Percentiles rank a stretch among this genome's conserved stretches.
These are phyloP conservation scores for Gremmenia infestans DNA, from an alignment of 2,329 filamentous ascomycete genomes.

Conservation along the genomic window DNA sequence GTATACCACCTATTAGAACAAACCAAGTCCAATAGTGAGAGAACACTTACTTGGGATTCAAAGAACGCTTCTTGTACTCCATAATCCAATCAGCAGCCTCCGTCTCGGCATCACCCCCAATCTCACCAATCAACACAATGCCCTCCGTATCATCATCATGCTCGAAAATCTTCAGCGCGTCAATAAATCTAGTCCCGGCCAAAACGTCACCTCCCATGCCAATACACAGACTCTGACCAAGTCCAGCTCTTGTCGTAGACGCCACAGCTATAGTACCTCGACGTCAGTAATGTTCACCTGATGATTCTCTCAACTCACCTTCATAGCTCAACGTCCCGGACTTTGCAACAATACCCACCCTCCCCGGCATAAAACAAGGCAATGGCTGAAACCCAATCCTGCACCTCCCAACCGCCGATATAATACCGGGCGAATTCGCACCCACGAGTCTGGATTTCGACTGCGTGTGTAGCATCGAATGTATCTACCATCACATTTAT, in stretches of 20 bases:
- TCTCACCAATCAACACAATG: slow-evolving; percentile 63
- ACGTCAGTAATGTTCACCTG: neutral
- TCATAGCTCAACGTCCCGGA: slow-evolving; percentile 73
- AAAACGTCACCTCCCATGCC: slow-evolving; percentile 70
- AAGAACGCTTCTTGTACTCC: slow-evolving; percentile 53
- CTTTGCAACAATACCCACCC: slow-evolving; percentile 66
- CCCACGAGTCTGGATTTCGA: slow-evolving; percentile 65
- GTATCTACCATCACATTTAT: slow-evolving; percentile 43
- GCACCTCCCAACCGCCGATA: slow-evolving; percentile 64
- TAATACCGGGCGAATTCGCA: slow-evolving; percentile 70
- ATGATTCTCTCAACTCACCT: slow-evolving; percentile 17
- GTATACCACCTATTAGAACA: neutral
- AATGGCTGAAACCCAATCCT: slow-evolving; percentile 73
- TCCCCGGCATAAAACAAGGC: slow-evolving; percentile 63
- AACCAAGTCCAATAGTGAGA: too few relatives aligned
- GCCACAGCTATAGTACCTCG: slow-evolving; percentile 48
- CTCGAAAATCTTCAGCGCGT: slow-evolving; percentile 62
- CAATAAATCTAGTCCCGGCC: slow-evolving; percentile 68
- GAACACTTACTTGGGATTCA: slow-evolving; percentile 55
- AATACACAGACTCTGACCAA: slow-evolving; percentile 69
- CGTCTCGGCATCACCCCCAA: slow-evolving; percentile 61
- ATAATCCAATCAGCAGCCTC: slow-evolving; percentile 70
- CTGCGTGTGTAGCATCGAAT: slow-evolving; percentile 64
- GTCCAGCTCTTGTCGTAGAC: slow-evolving; percentile 61
- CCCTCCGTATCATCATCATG: slow-evolving; percentile 61